Base-by-base conservation (phyloP, 1,139 yeast genomes). In the Kodamaea anthophila region DNA sequence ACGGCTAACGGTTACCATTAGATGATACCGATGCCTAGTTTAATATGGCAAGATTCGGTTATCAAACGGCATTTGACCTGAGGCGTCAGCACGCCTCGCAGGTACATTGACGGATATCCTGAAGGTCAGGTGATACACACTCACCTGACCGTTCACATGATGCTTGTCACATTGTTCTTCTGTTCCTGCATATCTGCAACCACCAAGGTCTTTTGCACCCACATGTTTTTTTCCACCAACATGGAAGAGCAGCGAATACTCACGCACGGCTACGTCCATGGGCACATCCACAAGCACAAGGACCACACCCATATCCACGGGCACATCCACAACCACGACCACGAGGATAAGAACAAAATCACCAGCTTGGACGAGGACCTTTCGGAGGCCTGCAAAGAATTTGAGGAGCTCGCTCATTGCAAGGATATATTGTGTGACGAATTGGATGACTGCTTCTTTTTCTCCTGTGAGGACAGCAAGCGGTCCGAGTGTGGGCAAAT, bases 291-390 rank as follows among this genome's bases (percentile, higher is more conserved):
- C 49, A 74, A 70, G 43, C 80, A 74, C 45, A 63, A 67, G 37
- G 74, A 74, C 43, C 74, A 77, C 44, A 74, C 82, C 6, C 79
- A 76, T 41, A 75, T 77, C 13, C 85, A 77, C 46, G 85, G 84
- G 3, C 84, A 77, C 46, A 72, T 77, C 21, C 85, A 77, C 43
- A 73, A 65, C 36, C 70, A 64, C 32, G 69, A 63, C 34, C 66
- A 61, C 30, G 52, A 49, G 26, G 31, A 29, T n/a, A 26, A 27
- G 24, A 28, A 22, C 16, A 34, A 34, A 21, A 34, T 31, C 2
- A 34, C 37, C 8, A 23, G 22, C 3, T n/a, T 34, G 5, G 26
- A 28, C 12, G 33, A 21, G 4, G 24, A 19, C 5, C 33, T 29
- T 2, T 28, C 33, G 6, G 47, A 36, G 5, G 33, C 43, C 2